phyloP scores from a whole-genome alignment of 306 rosid species.

The Begonia masoniana region DNA sequence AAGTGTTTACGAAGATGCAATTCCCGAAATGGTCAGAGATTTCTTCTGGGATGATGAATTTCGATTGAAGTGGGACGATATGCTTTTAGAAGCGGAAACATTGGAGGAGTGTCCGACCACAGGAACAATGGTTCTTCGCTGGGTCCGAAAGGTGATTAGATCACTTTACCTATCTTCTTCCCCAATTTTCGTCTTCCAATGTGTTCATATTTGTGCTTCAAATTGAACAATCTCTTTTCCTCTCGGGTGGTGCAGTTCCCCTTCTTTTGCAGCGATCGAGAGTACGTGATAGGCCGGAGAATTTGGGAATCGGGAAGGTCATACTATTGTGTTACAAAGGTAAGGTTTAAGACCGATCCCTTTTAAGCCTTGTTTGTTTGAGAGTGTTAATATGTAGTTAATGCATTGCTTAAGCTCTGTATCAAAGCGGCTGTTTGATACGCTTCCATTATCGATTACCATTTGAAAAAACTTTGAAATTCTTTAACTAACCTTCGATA shows the following conservation, averaged over 20 bases:
- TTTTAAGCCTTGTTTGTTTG: too few species aligned
- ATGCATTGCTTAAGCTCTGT: too few species aligned
- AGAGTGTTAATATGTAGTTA: too few species aligned
- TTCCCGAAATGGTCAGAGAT: slow-evolving; percentile 40
- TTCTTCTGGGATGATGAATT: slow-evolving; percentile 58
- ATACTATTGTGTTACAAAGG: slow-evolving; percentile 52
- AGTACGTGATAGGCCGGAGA: slow-evolving; percentile 43
- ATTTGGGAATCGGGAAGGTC: slow-evolving; percentile 45
- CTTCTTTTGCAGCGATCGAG: slow-evolving; percentile 51
- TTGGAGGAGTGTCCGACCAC: slow-evolving; percentile 41
- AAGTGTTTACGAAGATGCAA: slow-evolving; percentile 40
- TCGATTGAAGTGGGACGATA: slow-evolving; percentile 43
- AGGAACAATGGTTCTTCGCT: slow-evolving; percentile 39
- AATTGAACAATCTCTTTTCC: too few species aligned
- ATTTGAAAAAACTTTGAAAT: too few species aligned
- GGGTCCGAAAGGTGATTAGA: slow-evolving; percentile 51
- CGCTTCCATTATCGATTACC: too few species aligned
- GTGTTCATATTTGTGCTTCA: too few species aligned
- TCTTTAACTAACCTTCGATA: too few species aligned
- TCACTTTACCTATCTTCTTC: too few species aligned
- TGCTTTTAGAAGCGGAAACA: slow-evolving; percentile 30
- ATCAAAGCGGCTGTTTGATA: too few species aligned
- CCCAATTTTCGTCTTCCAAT: too few species aligned
- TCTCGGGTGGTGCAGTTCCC: slow-evolving; percentile 33
- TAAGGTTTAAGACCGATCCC: not conserved